Evolutionary conservation across 352 stramenopile species (phyloP).

Genomic region (Globisporangium mamillatum): DNA sequence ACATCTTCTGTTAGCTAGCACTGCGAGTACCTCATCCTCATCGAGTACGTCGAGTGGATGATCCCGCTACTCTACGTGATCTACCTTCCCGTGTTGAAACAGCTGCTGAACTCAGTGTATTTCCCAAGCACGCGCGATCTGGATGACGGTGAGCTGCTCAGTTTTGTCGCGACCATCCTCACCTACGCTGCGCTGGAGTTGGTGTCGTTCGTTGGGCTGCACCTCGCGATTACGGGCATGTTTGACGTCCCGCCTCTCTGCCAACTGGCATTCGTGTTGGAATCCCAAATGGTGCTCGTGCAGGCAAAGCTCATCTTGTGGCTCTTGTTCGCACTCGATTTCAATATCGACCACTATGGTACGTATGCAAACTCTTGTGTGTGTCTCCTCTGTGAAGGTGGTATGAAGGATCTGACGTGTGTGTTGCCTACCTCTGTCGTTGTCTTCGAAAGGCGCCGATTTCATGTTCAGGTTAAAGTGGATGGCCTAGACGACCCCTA

Average conservation of each 20-base stretch:
- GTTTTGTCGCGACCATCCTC: not conserved
- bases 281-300: not conserved
- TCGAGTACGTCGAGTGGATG: constrained; percentile 37
- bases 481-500: not conserved
- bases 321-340: constrained; percentile 1
- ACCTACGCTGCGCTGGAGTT: not conserved
- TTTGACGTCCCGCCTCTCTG: not conserved
- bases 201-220: not conserved
- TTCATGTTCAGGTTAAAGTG: not conserved
- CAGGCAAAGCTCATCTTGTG: constrained; percentile 1
- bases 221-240: not conserved
- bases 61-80: constrained; percentile 30
- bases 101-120: constrained; percentile 25
- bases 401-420: not conserved
- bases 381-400: too few species aligned
- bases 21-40: constrained; percentile 31
- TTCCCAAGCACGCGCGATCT: constrained; percentile 22
- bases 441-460: not conserved
- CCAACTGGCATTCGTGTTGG: not conserved
- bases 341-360: not conserved
- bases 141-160: constrained; percentile 3
- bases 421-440: not conserved
- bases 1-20: constrained; percentile 1
- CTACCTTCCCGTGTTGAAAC: constrained; percentile 25
- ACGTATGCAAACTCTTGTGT: not conserved